These are phyloP conservation scores for Acer campestre DNA, from an alignment of 345 rosid genomes.

Conservation along the genomic window DNA sequence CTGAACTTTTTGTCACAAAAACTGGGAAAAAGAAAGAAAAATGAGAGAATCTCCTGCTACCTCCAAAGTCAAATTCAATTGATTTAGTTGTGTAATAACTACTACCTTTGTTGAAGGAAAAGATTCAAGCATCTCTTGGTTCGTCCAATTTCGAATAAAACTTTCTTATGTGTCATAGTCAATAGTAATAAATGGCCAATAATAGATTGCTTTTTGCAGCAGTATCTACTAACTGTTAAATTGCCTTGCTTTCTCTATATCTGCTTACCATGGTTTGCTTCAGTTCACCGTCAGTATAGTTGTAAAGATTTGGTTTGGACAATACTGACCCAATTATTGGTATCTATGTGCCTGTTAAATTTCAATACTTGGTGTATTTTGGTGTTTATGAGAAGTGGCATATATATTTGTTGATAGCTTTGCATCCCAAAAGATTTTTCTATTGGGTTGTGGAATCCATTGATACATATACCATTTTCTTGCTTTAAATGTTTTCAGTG, in stretches of 20 bases:
- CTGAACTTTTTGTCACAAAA: conserved; percentile 1
- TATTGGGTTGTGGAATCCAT: too few species aligned
- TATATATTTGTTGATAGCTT: too few species aligned
- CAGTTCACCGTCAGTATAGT: not conserved
- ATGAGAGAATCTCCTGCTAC: not conserved
- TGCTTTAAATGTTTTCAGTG: too few species aligned
- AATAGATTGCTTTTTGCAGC: not conserved
- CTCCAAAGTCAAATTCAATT: not conserved
- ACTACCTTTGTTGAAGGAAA: not conserved
- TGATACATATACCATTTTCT: too few species aligned
- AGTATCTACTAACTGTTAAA: too few species aligned
- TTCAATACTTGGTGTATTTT: too few species aligned
- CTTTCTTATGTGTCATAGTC: not conserved
- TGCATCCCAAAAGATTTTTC: too few species aligned
- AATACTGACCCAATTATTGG: not conserved
- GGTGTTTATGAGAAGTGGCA: too few species aligned
- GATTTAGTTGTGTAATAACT: not conserved
- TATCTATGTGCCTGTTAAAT: not conserved
- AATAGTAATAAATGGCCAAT: not conserved
- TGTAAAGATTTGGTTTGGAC: not conserved
- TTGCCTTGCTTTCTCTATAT: not conserved
- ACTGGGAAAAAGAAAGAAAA: not conserved
- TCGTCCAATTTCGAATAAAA: not conserved
- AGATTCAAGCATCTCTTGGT: not conserved
- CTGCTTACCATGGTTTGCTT: not conserved